Conservation (phyloP, 345 rosid species). For the Camelina neglecta region DNA sequence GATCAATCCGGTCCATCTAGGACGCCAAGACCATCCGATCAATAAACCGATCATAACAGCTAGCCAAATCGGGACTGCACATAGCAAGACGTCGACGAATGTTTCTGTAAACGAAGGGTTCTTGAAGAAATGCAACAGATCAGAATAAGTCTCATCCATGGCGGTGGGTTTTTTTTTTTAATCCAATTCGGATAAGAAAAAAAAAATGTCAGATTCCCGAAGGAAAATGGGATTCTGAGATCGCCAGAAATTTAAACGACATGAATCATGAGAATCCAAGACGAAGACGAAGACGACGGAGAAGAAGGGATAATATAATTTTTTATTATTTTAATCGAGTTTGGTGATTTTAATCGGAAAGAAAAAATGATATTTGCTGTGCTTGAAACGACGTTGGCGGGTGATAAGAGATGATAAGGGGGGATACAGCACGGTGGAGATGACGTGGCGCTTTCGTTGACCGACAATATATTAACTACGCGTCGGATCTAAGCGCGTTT, state of each 20-base stretch:
- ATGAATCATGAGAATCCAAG: slow-evolving; percentile 30
- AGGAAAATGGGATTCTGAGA: slow-evolving; percentile 14
- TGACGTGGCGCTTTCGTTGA: slow-evolving; percentile 37
- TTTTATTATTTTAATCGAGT: slow-evolving; percentile 3
- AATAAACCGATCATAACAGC: slow-evolving; percentile 95
- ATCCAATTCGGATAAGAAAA: no score
- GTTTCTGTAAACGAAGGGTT: slow-evolving; percentile 80
- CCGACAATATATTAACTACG: slow-evolving; percentile 26
- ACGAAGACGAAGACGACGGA: slow-evolving; percentile 20
- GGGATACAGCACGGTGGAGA: background rate
- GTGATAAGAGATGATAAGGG: slow-evolving; percentile 12
- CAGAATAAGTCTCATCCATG: slow-evolving; percentile 76
- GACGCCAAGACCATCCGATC: slow-evolving; percentile 99
- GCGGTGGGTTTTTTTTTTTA: background rate
- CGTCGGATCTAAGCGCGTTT: slow-evolving; percentile 24
- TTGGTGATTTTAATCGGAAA: slow-evolving; percentile 22
- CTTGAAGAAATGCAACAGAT: slow-evolving; percentile 68
- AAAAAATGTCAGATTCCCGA: slow-evolving; percentile 20
- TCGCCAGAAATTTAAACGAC: background rate
- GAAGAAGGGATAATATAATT: background rate
- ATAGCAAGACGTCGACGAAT: slow-evolving; percentile 91
- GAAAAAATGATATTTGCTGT: slow-evolving; percentile 20
- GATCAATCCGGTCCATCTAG: slow-evolving; percentile 89
- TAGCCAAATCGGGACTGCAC: slow-evolving; percentile 98
- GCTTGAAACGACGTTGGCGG: slow-evolving; percentile 32